phyloP scores from a whole-genome alignment of 2,329 filamentous ascomycete species.

The Diplodia intermedia region DNA sequence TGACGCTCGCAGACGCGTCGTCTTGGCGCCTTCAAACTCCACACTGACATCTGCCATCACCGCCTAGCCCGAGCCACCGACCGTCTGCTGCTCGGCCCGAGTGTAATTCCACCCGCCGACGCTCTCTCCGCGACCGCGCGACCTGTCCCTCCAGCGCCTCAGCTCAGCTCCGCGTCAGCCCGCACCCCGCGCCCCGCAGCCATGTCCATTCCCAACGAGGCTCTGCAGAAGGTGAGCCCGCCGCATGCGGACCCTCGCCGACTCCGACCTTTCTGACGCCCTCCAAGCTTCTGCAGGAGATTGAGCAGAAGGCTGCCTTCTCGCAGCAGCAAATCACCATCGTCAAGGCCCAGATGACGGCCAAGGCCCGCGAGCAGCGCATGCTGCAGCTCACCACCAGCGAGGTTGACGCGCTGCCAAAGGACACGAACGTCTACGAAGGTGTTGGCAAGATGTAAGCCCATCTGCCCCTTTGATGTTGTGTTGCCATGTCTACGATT shows the following conservation, averaged over 20 bases:
- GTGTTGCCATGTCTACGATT: background rate
- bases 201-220: constrained; percentile 95
- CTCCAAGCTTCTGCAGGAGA: constrained; percentile 83
- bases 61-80: background rate
- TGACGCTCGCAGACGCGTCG: background rate
- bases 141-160: constrained; percentile 1
- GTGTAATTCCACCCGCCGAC: constrained; percentile 26
- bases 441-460: constrained; percentile 95
- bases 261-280: constrained; percentile 7
- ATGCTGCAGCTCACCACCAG: constrained; percentile 85
- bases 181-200: constrained; percentile 39
- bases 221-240: constrained; percentile 80
- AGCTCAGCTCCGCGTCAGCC: constrained; percentile 4
- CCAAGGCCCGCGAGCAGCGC: constrained; percentile 87
- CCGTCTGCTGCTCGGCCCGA: constrained; percentile 29
- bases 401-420: constrained; percentile 79
- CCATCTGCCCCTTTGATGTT: background rate
- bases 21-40: background rate
- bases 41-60: constrained; percentile 7
- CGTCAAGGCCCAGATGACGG: constrained; percentile 80
- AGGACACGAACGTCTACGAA: constrained; percentile 84
- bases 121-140: constrained; percentile 8
- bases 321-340: constrained; percentile 92
- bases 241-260: background rate
- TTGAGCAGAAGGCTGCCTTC: constrained; percentile 84